Evolutionary conservation across 768 basidiomycete genomes (phyloP), one percentile per base, ranked within the genome.

Genomic region (Coprinellus micaceus): DNA sequence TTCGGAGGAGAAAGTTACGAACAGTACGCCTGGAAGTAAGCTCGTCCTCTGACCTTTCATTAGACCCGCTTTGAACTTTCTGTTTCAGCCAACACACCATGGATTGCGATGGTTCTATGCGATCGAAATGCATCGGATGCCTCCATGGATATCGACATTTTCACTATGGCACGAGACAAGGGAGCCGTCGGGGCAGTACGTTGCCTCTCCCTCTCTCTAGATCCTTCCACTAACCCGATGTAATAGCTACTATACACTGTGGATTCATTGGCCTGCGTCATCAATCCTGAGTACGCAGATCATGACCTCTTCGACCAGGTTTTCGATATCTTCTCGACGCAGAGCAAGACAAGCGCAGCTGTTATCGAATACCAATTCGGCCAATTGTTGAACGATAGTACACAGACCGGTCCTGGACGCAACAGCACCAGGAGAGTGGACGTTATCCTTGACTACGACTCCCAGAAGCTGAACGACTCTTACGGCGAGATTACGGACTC

Each of bases 21-120:
- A 77, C 56, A 67, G 71, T 28, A 80, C 76, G 41, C 80, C 83
- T 73, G 71, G 83, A 49, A 74, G 76, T 77, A 56, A 68, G 76
- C 65, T 12, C 9, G 19, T n/a, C 50, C 49, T 48, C 13, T 21
- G 25, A 22, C 30, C 15, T 26, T 5, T 52, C 40, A 50, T 52
- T 52, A 39, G 40, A 30, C 51, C 17, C 21, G 13, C 49, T 3
- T 25, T 61, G 60, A 48, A 53, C 41, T 51, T 62, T 24, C 53
- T 25, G 65, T 62, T 57, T 33, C 66, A 81, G 88, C 89, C 2
- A 76, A 73, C 4, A 91, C 93, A 0, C 92, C 94, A 3, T 97
- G 94, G 93, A 89, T 97, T 63, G 94, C 94, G 12, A 78, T 94
- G 60, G 81, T 97, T 48, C 81, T 84, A 2, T 96, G 94, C 69